These are phyloP conservation scores for Cruciata laevipes DNA, from an alignment of 257 asterid genomes.

Conservation along the genomic window DNA sequence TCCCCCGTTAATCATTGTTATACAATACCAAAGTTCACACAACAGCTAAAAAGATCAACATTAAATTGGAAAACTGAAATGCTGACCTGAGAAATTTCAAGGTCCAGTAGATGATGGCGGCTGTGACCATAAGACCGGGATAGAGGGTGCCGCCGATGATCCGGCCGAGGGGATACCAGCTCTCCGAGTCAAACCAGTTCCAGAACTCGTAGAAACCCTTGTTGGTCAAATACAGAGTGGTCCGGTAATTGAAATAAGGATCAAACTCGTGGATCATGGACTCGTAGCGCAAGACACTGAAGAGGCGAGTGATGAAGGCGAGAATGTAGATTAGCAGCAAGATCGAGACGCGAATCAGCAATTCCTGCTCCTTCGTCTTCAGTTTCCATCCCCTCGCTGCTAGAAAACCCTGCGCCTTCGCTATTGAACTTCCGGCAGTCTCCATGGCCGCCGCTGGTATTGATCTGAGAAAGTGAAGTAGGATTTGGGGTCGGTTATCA, in stretches of 20 bases:
- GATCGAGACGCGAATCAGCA: constrained; percentile 74
- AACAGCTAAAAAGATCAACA: neutral
- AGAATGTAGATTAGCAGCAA: constrained; percentile 66
- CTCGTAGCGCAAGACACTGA: constrained; percentile 94
- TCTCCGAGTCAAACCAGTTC: constrained; percentile 98
- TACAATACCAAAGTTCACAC: neutral
- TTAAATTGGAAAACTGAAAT: neutral
- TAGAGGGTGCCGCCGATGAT: constrained; percentile 92
- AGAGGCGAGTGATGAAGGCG: constrained; percentile 80
- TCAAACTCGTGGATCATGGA: constrained; percentile 99
- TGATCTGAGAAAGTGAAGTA: neutral
- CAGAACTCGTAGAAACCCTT: constrained; percentile 89
- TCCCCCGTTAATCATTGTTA: no score
- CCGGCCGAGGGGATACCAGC: constrained; percentile 97
- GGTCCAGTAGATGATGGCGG: constrained; percentile 83
- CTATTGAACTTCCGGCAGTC: constrained; percentile 14
- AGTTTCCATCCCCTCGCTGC: constrained; percentile 55
- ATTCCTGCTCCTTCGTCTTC: constrained; percentile 95
- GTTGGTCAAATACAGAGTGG: constrained; percentile 69
- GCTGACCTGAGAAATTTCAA: constrained; percentile 69
- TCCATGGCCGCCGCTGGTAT: constrained; percentile 19
- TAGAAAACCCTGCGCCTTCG: constrained; percentile 20
- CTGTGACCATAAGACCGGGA: constrained; percentile 99
- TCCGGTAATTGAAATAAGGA: constrained; percentile 96
- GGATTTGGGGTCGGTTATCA: neutral